Evolutionary conservation across 352 stramenopile genomes (phyloP), one percentile per base, ranked within the genome.

Genomic region (Globisporangium splendens): DNA sequence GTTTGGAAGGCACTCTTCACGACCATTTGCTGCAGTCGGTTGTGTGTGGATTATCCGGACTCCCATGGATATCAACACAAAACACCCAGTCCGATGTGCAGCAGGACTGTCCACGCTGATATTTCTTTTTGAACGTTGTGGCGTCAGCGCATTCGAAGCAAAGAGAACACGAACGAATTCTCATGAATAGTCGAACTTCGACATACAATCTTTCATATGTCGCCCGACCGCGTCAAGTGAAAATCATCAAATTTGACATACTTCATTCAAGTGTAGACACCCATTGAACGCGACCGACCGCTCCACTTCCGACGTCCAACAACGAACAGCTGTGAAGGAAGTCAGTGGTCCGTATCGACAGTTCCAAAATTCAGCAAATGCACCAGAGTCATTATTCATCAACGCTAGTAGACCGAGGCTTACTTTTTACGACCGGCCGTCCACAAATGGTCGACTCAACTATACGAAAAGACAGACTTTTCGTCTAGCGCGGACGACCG

Each of bases 131-230:
- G 24, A 2, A 31, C 24, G 24, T 31, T 31, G 24, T 31, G 24
- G 5, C 24, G 24, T 31, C 24, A 31, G 5, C 24, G 24, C 24
- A 31, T 31, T 5, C 24, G 24, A 31, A 31, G 24, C 24, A 31
- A 31, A 31, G 24, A 31, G 61, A 80, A 75, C 73, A 71, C 59
- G 33, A 20, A 1, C 13, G 51, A 72, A 72, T 59, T 72, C 65
- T 17, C 18, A 47, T 18, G 5, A 5, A 31, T 31, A 31, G 24
- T 31, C 24, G 24, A 31, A 31, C 5, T 31, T 5, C 24, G 24
- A 12, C 12, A 78, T 84, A 81, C 63, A 73, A 67, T 66, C 51
- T 42, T 1, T 15, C 14, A 70, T 59, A 80, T 79, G 7, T 68
- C 72, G 75, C 81, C 75, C 75, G 72, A 76, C 69, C 72, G 61